Evolutionary conservation across 129 eudicot genomes (phyloP).

Genomic region (Escallonia herrerae): DNA sequence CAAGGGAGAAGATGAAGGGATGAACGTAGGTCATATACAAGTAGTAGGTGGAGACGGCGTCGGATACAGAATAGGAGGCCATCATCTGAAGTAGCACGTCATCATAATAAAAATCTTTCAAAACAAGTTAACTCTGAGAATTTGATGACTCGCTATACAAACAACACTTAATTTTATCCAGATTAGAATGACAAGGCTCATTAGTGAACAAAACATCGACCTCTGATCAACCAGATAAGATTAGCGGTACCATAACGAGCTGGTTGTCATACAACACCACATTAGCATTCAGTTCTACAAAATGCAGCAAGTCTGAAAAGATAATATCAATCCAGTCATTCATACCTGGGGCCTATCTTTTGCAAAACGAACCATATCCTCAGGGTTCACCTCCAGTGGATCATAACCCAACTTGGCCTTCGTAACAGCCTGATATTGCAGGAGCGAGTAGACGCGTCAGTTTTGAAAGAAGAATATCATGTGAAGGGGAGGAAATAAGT

Average conservation of each 20-base stretch:
- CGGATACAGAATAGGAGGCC: slow-evolving; percentile 99
- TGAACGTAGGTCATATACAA: slow-evolving; percentile 98
- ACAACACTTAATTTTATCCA: neutral
- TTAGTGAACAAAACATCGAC: too few species aligned
- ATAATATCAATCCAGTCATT: neutral
- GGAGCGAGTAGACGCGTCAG: neutral
- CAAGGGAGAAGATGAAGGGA: slow-evolving; percentile 97
- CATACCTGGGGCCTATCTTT: slow-evolving; percentile 94
- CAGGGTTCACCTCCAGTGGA: slow-evolving; percentile 98
- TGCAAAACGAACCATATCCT: slow-evolving; percentile 98
- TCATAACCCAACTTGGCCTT: slow-evolving; percentile 96
- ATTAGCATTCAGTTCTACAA: neutral
- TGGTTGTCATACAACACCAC: too few species aligned
- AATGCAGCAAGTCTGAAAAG: neutral
- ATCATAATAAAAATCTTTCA: slow-evolving; percentile 4
- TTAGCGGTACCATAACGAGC: too few species aligned
- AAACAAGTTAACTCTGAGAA: neutral
- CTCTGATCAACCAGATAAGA: too few species aligned
- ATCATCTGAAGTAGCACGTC: slow-evolving; percentile 69
- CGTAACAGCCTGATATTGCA: slow-evolving; percentile 75
- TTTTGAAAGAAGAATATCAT: neutral
- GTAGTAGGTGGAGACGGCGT: slow-evolving; percentile 96
- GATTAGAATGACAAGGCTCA: neutral
- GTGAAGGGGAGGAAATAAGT: neutral
- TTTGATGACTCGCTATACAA: neutral